A percentile compares a stretch with the other conserved stretches of the same genome.
These are phyloP conservation scores for Metschnikowia vanudenii DNA, from an alignment of 805 yeast species.

Conservation along the genomic window DNA sequence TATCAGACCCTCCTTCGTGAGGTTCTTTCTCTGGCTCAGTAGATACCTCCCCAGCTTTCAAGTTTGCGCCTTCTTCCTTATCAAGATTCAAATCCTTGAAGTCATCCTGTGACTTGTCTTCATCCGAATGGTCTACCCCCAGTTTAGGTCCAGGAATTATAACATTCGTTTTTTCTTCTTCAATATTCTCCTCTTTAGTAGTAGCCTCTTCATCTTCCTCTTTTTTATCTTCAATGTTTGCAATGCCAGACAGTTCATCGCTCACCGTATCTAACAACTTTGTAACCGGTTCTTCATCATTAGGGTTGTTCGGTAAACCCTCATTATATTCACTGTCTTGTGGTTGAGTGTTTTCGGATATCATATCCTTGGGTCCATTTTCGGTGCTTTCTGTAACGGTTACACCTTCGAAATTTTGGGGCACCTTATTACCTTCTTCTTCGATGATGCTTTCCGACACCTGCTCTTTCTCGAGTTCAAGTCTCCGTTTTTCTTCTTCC, in stretches of 20 bases:
- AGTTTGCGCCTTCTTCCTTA: neutral
- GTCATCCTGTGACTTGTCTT: neutral
- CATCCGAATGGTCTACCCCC: no score
- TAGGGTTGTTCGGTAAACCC: neutral
- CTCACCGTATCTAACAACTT: neutral
- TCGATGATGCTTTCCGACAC: constrained; percentile 2
- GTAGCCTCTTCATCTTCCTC: neutral
- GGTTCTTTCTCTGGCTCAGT: neutral
- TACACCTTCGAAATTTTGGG: constrained; percentile 1
- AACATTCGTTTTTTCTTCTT: neutral
- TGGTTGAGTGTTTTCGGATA: neutral
- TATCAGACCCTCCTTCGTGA: neutral
- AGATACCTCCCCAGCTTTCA: neutral
- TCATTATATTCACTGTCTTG: neutral
- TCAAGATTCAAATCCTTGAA: neutral
- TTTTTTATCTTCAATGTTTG: neutral
- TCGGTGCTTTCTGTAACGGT: neutral
- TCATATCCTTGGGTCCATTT: neutral
- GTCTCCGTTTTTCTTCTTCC: constrained; percentile 9
- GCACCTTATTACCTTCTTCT: constrained; percentile 8
- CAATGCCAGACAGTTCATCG: neutral
- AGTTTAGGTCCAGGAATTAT: no score
- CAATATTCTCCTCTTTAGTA: neutral
- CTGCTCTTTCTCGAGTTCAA: constrained; percentile 9
- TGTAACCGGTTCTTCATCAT: neutral